Base-by-base conservation (phyloP, 257 asterid species). In the Cordia subcordata region DNA sequence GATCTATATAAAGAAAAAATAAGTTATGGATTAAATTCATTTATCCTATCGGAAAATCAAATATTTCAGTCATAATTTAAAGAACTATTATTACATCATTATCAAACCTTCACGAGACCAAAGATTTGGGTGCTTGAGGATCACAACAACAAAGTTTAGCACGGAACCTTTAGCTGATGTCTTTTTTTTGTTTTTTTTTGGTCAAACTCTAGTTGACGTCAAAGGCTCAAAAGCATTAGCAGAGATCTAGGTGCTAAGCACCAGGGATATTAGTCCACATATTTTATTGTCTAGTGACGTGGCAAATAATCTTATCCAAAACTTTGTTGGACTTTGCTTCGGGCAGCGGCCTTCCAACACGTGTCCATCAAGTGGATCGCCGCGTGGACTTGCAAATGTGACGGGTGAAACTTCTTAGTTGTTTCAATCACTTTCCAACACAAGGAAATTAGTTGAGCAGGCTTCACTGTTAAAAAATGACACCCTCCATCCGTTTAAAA, bases 271-370 rank as follows among this genome's bases (percentile, higher is more conserved):
- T 42, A 42, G n/a, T n/a, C n/a, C 35, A 27, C 35, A 27, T 1
- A 27, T 42, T 38, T 18, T 5, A 51, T 8, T 32, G 18, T 17
- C 1, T 20, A 4, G 19, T 62, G 65, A 58, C 51, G 70, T 62
- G 73, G 70, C 59, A 37, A 35, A 15, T 40, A 8, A 38, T 55
- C 76, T 62, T 67, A 67, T 72, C 77, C 70, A 67, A 44, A 44
- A 62, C 54, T 37, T 35, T 8, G 16, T 60, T 14, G 49, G 63
- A n/a, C 47, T 39, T 39, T 42, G 14, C 15, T 42, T 42, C 17
- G 10, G 49, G 42, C 50, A 35, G 53, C 55, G 17, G 14, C 38
- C 13, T 16, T 11, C 50, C 35, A n/a, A n/a, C 53, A 14, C 8
- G 2, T 52, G 32, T 1, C 4, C 62, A 20, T 16, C 0, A 3